Conservation (phyloP, 768 basidiomycete species). For the Hirschioporus abietinus region DNA sequence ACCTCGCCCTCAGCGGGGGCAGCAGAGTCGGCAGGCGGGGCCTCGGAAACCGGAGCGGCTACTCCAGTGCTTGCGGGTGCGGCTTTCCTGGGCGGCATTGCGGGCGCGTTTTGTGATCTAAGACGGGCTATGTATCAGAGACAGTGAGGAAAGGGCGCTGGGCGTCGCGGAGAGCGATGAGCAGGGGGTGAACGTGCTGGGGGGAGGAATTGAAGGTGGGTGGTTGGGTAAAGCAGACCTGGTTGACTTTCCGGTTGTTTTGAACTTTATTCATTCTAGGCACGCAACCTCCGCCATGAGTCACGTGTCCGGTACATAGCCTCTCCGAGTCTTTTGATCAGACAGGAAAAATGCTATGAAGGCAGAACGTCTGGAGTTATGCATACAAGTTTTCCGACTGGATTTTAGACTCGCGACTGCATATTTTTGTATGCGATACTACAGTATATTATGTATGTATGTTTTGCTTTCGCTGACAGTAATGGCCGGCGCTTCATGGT, state of each 20-base stretch:
- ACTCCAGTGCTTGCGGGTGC: background rate
- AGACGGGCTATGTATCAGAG: background rate
- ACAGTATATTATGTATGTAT: too few relatives aligned
- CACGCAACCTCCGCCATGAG: background rate
- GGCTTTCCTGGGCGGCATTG: background rate
- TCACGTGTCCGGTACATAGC: background rate
- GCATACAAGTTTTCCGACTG: too few relatives aligned
- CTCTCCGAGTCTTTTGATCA: background rate
- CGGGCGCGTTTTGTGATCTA: background rate
- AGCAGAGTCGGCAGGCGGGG: background rate
- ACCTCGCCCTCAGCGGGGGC: background rate
- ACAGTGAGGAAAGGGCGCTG: background rate
- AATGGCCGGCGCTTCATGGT: too few relatives aligned
- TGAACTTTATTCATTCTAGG: background rate
- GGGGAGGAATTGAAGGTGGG: background rate
- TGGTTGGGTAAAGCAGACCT: slow-evolving; percentile 1
- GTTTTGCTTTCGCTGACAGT: too few relatives aligned
- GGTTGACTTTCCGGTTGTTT: slow-evolving; percentile 1
- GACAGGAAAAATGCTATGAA: background rate
- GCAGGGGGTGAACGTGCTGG: background rate
- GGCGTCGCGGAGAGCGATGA: background rate
- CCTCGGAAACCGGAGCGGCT: background rate
- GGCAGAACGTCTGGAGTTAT: too few relatives aligned
- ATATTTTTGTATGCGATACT: too few relatives aligned
- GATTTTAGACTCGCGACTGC: too few relatives aligned